phyloP scores from a whole-genome alignment of 495 filamentous ascomycete genomes.

The Penicilliopsis zonata region DNA sequence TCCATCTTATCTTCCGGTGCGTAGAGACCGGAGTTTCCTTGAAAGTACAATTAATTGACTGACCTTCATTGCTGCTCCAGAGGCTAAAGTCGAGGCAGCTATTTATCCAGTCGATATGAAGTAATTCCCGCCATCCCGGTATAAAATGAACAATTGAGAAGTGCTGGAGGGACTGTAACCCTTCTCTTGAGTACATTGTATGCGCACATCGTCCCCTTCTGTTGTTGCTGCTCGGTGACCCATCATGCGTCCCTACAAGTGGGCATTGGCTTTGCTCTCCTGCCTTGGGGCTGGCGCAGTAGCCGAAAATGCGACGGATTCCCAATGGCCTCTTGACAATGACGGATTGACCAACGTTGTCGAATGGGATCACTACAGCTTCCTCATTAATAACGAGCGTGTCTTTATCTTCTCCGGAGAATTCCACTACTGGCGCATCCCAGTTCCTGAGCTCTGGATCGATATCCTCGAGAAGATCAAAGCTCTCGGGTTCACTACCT shows the following conservation, averaged over 20 bases:
- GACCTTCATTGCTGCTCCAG: too few relatives aligned
- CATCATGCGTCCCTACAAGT: slow-evolving; percentile 6
- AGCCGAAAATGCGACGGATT: slow-evolving; percentile 9
- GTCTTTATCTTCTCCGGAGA: slow-evolving; percentile 50
- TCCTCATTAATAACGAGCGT: slow-evolving; percentile 40
- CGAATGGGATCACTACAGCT: slow-evolving; percentile 48
- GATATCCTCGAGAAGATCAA: slow-evolving; percentile 54
- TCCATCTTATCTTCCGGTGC: too few relatives aligned
- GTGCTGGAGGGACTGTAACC: too few relatives aligned
- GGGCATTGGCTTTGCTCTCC: slow-evolving; percentile 8
- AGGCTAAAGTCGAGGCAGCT: too few relatives aligned
- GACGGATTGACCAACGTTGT: slow-evolving; percentile 39
- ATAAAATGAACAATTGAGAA: too few relatives aligned
- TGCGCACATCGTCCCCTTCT: too few relatives aligned
- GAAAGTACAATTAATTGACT: too few relatives aligned
- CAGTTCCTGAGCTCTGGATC: slow-evolving; percentile 45
- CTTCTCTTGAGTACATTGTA: too few relatives aligned
- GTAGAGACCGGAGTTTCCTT: too few relatives aligned
- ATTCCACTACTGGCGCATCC: slow-evolving; percentile 50
- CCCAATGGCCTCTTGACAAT: slow-evolving; percentile 36
- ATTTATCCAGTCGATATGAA: too few relatives aligned
- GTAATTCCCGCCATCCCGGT: too few relatives aligned
- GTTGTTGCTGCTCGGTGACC: neutral
- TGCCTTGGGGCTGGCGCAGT: slow-evolving; percentile 6
- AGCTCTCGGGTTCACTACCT: slow-evolving; percentile 43